Conservation (phyloP, 805 yeast genomes). For the Nakazawaea ambrosiae region DNA sequence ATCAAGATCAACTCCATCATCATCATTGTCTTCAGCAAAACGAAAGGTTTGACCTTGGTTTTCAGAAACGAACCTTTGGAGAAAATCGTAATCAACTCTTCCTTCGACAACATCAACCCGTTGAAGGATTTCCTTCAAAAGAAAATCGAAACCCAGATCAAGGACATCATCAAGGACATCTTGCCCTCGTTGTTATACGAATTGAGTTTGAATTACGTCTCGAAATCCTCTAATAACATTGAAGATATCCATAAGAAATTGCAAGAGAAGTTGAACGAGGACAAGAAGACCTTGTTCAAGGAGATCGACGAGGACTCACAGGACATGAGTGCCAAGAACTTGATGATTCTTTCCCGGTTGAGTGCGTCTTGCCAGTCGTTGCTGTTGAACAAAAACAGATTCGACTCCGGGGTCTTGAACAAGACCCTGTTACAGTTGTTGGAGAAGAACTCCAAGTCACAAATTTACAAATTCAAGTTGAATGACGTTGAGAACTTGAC, state of each 20-base stretch:
- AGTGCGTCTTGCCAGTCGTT: conserved; percentile 12
- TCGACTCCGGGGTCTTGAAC: conserved; percentile 8
- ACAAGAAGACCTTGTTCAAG: conserved; percentile 35
- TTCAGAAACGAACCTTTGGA: conserved; percentile 88
- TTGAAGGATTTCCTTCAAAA: conserved; percentile 77
- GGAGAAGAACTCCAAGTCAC: conserved; percentile 5
- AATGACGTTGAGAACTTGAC: conserved; percentile 6
- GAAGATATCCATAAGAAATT: conserved; percentile 30
- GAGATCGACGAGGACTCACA: conserved; percentile 41
- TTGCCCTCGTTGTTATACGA: conserved; percentile 76
- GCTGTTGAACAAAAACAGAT: conserved; percentile 3
- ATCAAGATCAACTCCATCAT: conserved; percentile 75
- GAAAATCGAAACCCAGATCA: conserved; percentile 74
- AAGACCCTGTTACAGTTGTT: conserved; percentile 9
- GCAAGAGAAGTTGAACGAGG: conserved; percentile 23
- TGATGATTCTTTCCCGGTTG: conserved; percentile 10
- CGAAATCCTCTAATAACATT: conserved; percentile 22
- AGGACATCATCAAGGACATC: conserved; percentile 77
- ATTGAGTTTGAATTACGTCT: conserved; percentile 60
- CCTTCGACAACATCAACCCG: conserved; percentile 81
- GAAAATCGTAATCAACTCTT: conserved; percentile 71
- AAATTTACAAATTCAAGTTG: conserved; percentile 6
- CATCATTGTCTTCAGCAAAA: conserved; percentile 72
- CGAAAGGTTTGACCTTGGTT: conserved; percentile 79
- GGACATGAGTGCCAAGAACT: conserved; percentile 11